Base-by-base conservation (phyloP, 768 basidiomycete species). In the Leccinum uliginosum region DNA sequence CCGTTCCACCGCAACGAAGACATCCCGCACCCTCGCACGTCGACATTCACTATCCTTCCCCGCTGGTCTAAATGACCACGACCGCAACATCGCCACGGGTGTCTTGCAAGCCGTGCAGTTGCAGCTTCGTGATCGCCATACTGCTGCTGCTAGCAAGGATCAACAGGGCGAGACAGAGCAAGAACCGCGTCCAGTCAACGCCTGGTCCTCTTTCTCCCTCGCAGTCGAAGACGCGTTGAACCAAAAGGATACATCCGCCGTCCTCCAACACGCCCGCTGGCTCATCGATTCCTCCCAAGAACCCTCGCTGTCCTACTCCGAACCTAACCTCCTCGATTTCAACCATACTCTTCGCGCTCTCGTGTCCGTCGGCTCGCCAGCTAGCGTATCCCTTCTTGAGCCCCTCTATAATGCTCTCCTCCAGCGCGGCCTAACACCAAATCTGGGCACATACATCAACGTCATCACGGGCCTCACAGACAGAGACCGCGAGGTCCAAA, bases 321-420 rank as follows among this genome's bases (percentile, higher is more conserved):
- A 59, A 38, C 77, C 83, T 35, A 73, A 75, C 3, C 68, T 83
- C 23, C 63, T 71, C 24, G 80, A 85, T 21, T 91, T 84, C 74
- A 91, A 91, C 63, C 67, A 76, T 1, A 83, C 82, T 0, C 70
- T 93, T 3, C 63, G 75, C 35, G 65, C 70, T 73, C 78, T 51
- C 78, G 85, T 61, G 45, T 54, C 17, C 55, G 66, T 10, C 8
- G 84, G 84, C 8, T 55, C 61, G 2, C 12, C 60, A 2, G 21
- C 80, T 82, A 59, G 81, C 84, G 76, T 91, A 29, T 70, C 77
- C 0, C 66, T 78, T 43, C 71, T 92, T 35, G 68, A 89, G 53
- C 80, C 84, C 50, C 78, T 84, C 3, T 95, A 94, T 74, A 82
- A 90, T 60, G 76, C 83, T 49, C 83, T 95, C 78, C 73, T 93